Base-by-base conservation (phyloP, 345 rosid genomes). In the Acer yangbiense region DNA sequence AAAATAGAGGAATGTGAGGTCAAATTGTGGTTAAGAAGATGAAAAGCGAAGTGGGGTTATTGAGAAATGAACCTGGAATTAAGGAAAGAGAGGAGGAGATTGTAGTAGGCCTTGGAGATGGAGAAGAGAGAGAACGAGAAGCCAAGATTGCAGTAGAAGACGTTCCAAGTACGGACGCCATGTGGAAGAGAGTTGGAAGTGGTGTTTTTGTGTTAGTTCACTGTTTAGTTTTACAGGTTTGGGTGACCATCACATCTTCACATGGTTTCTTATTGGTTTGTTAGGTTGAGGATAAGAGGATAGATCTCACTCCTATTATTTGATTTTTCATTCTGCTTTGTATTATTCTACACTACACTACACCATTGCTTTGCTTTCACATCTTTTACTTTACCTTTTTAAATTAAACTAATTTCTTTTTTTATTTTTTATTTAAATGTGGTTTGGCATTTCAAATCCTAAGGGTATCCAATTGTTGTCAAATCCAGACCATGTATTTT, bases 131-230 rank as follows among this genome's bases (percentile, higher is more conserved):
- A 9, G 89, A 85, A 43, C 88, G 86, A 44, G 93, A 80, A 48
- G 89, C 85, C 75, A 91, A 88, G 79, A 90, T 71, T 71, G 90
- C 88, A 7, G 89, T 18, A 23, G 90, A 84, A 76, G 87, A 82
- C 78, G 92, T 72, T 80, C 98, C 98, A 7, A 93, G 84, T n/a
- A 85, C 78, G n/a, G 95, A 85, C 69, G 95, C 97, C 98, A 94
- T 88, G 78, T 71, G 80, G 20, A 25, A 62, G 68, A 11, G 14
- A 8, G 46, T 43, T 20, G 2, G 73, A 17, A 1, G 71, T 60
- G 66, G 48, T 74, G 65, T 68, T 77, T 50, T 70, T 11, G 61
- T 68, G 74, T 50, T 70, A 7, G 73, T 35, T 62, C 35, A 44
- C 21, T 7, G 67, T 62, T 21, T 27, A 18, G 66, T 78, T 61